Base-by-base conservation (phyloP, 768 basidiomycete genomes). In the Trichaptum fuscoviolaceum region DNA sequence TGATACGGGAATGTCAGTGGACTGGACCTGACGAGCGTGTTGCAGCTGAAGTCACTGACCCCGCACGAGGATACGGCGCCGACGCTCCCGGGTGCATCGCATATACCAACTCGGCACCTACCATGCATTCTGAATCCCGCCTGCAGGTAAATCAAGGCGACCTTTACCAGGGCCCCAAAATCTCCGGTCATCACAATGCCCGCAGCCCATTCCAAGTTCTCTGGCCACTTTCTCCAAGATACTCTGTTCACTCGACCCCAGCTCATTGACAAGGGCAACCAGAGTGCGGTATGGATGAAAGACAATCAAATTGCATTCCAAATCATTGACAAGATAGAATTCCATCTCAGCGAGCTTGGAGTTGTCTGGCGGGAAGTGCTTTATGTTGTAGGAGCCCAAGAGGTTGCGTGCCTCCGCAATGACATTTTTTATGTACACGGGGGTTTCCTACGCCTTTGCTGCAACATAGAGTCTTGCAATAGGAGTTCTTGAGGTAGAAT, bases 261-360 rank as follows among this genome's bases (percentile, higher is more conserved):
- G 76, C 52, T 88, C 87, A 67, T 86, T 86, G 71, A 91, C 92
- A 20, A 97, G 80, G 1, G 90, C 81, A 57, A 91, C 79, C 25
- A 99, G 84, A 0, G 94, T 92, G 63, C 95, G 88, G 77, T 99
- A 99, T 0, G 97, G 96, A 75, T 98, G 97, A 75, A 95, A 98
- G 8, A 98, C 85, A 65, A 89, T 85, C 58, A 99, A 80, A 76
- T 99, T 94, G 72, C 96, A 98, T 75, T 97, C 95, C 27, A 99
- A 85, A 74, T 99, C 96, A 73, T 94, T 93, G 25, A 99, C 89
- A 12, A 99, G 87, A 78, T 96, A 99, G 79, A 99, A 99, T 75
- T 99, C 96, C 96, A 98, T 98, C 76, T 99, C 97, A 2, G 96
- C 97, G 17, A 99, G 81, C 73, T 94, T 95, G 12, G 90, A 85